Conservation (phyloP, 495 filamentous ascomycete genomes). For the Xylaria grammica region DNA sequence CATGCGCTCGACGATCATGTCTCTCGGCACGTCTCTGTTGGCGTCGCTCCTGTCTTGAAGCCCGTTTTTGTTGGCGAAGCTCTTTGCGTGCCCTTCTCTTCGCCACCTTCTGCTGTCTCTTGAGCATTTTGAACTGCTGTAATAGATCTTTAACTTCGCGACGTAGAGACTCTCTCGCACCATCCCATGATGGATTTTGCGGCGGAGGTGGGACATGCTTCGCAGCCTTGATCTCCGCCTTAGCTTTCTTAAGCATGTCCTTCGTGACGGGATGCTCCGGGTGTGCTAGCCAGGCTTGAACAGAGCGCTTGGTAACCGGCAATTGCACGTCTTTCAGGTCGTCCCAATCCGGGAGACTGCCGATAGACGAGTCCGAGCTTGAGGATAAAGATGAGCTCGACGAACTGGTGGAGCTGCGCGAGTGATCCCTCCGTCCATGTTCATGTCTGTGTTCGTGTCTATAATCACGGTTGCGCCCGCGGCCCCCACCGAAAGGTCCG, state of each 20-base stretch:
- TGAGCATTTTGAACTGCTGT: slow-evolving; percentile 46
- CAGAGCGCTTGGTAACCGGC: slow-evolving; percentile 38
- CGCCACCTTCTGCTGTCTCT: slow-evolving; percentile 43
- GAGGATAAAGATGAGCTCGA: slow-evolving; percentile 37
- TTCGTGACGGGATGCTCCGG: slow-evolving; percentile 52
- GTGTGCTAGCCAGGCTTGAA: slow-evolving; percentile 47
- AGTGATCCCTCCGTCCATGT: slow-evolving; percentile 22
- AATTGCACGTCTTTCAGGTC: slow-evolving; percentile 49
- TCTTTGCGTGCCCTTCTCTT: slow-evolving; percentile 19
- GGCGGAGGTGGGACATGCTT: slow-evolving; percentile 28
- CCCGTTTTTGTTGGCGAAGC: slow-evolving; percentile 30
- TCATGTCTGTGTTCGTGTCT: slow-evolving; percentile 7
- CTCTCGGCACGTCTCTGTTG: slow-evolving; percentile 38
- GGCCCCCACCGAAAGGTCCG: slow-evolving; percentile 13
- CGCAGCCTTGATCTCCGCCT: slow-evolving; percentile 46
- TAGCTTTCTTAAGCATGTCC: slow-evolving; percentile 40
- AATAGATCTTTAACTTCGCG: slow-evolving; percentile 46
- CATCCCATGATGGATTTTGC: slow-evolving; percentile 17
- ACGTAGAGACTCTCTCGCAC: slow-evolving; percentile 38
- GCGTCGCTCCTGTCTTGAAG: slow-evolving; percentile 32
- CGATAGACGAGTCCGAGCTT: slow-evolving; percentile 45
- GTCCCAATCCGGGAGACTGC: slow-evolving; percentile 53
- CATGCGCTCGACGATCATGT: slow-evolving; percentile 32
- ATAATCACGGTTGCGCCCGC: slow-evolving; percentile 21
- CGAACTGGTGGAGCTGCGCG: slow-evolving; percentile 28